phyloP scores from a whole-genome alignment of 176 grass and related monocot genomes.

The Saccharum spontaneum region DNA sequence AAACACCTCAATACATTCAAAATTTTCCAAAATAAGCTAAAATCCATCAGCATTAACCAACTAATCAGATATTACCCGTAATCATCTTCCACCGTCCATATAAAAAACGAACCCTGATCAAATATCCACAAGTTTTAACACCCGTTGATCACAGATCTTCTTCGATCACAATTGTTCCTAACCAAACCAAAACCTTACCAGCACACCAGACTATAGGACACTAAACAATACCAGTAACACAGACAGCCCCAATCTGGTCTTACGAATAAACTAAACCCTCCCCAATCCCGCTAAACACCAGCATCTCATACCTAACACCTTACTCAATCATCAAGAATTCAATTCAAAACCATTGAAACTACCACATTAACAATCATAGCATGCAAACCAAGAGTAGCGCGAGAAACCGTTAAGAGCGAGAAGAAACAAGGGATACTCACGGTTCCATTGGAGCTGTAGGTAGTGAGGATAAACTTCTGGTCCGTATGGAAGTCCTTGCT shows the following conservation, averaged over 20 bases:
- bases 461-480: conserved; percentile 57
- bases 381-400: neutral
- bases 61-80: neutral
- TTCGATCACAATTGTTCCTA: neutral
- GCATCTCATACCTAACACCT: neutral
- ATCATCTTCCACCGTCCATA: neutral
- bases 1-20: neutral
- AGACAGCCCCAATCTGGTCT: neutral
- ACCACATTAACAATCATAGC: neutral
- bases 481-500: conserved; percentile 59
- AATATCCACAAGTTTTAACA: neutral
- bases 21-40: neutral
- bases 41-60: neutral
- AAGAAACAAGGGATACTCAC: conserved; percentile 42
- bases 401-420: neutral
- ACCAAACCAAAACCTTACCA: conserved; percentile 4
- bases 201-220: neutral
- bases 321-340: neutral
- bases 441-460: conserved; percentile 51
- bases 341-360: neutral
- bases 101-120: neutral
- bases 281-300: neutral
- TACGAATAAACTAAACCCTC: neutral
- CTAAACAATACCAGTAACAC: neutral
- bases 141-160: neutral